Evolutionary conservation across 805 yeast genomes (phyloP).

Genomic region (Scheffersomyces stipitis): DNA sequence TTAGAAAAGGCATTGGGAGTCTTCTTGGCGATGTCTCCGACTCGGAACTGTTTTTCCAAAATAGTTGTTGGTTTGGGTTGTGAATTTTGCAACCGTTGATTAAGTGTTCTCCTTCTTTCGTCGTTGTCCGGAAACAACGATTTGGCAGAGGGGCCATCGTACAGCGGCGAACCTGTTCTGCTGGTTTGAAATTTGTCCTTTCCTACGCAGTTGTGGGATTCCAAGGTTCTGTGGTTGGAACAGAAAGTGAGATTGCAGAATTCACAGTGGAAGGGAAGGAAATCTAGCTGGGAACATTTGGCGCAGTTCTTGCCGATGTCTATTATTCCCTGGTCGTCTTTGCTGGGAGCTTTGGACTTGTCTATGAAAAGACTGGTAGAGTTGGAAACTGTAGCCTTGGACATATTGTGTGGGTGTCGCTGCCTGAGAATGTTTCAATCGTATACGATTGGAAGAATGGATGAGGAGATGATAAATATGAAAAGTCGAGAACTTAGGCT

Average conservation of each 20-base stretch:
- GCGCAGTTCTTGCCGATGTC: slow-evolving; percentile 60
- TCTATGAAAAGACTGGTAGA: slow-evolving; percentile 20
- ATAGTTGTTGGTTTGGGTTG: slow-evolving; percentile 24
- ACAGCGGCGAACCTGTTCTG: slow-evolving; percentile 1
- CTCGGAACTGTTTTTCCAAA: slow-evolving; percentile 18
- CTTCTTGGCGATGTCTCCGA: slow-evolving; percentile 24
- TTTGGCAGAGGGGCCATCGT: slow-evolving; percentile 39
- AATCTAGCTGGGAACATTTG: slow-evolving; percentile 54
- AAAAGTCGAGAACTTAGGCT: too few relatives aligned
- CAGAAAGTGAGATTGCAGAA: slow-evolving; percentile 48
- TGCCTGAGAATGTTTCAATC: too few relatives aligned
- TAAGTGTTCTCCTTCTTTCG: slow-evolving; percentile 38
- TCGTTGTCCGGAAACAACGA: slow-evolving; percentile 53
- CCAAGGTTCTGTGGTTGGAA: slow-evolving; percentile 45
- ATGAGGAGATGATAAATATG: too few relatives aligned
- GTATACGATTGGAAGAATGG: too few relatives aligned
- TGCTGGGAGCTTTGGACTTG: slow-evolving; percentile 16
- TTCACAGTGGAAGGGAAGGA: slow-evolving; percentile 57
- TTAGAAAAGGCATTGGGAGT: slow-evolving; percentile 25
- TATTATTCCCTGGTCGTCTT: slow-evolving; percentile 39
- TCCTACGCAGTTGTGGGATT: slow-evolving; percentile 32
- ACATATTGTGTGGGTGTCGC: too few relatives aligned
- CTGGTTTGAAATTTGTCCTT: slow-evolving; percentile 3
- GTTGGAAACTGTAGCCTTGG: slow-evolving; percentile 3
- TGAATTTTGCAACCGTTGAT: slow-evolving; percentile 16